Percentiles rank a stretch among this genome's conserved stretches.
Conservation (phyloP, 1,284 basidiomycete genomes). For the Stygiomarasmius scandens region DNA sequence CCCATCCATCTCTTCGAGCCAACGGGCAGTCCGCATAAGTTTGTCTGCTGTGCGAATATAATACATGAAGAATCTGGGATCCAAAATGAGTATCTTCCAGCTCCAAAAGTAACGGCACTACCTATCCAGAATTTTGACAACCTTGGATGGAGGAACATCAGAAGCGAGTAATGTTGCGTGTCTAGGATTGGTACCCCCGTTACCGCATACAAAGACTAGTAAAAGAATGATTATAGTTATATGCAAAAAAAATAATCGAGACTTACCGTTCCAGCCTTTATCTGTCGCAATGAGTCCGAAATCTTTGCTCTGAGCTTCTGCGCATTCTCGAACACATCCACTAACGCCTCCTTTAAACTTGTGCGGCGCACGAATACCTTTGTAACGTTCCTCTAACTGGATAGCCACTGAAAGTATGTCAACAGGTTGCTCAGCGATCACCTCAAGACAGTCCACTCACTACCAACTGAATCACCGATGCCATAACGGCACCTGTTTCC, state of each 20-base stretch:
- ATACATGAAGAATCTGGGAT: conserved; percentile 30
- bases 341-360: conserved; percentile 83
- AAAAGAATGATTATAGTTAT: conserved; percentile 13
- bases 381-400: conserved; percentile 74
- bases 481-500: conserved; percentile 71
- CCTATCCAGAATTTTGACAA: conserved; percentile 68
- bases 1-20: conserved; percentile 74
- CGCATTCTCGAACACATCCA: conserved; percentile 76
- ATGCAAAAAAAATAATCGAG: background rate
- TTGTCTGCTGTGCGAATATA: conserved; percentile 77
- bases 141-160: conserved; percentile 62
- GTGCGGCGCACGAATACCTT: conserved; percentile 72
- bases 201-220: conserved; percentile 73
- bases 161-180: conserved; percentile 39
- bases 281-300: conserved; percentile 80
- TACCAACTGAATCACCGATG: conserved; percentile 74
- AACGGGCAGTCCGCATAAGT: conserved; percentile 72
- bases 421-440: background rate
- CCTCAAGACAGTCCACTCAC: background rate
- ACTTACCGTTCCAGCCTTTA: conserved; percentile 73
- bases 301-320: conserved; percentile 77
- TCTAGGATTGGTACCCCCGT: conserved; percentile 70
- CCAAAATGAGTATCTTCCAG: background rate
- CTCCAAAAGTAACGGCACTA: conserved; percentile 51
- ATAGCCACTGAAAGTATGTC: conserved; percentile 51